Evolutionary conservation across 179 eudicot species (phyloP), one percentile per base, ranked within the genome.

Genomic region (Gypsophila paniculata): DNA sequence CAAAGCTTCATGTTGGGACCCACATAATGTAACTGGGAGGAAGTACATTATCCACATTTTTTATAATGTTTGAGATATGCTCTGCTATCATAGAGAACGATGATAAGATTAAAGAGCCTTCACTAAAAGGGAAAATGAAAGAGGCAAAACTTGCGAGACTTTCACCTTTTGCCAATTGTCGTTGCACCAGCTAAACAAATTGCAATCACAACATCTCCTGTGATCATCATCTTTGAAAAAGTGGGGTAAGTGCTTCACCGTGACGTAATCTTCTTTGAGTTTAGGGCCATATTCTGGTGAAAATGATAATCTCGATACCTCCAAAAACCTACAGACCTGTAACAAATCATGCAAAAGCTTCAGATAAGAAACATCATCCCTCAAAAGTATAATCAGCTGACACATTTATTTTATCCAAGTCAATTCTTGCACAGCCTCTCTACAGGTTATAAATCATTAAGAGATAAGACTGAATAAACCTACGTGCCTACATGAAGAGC

Each of bases 321-420:
- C 96, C 87, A 95, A 85, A 84, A 95, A 95, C 80, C 84, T 90
- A 88, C 99, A 95, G 17, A 92, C 99, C 99, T 95, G 70, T 21
- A 65, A 57, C 18, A 75, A 22, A 71, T 34, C 53, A 55, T 66
- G 42, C 54, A 17, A 74, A 54, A 23, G 76, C 60, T 52, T 11
- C 22, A 75, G 11, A 53, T 75, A 23, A 64, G 34, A 72, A 65
- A 67, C 49, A 12, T 63, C 65, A 25, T 42, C 52, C 1, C 23
- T 38, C 8, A 18, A 22, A 71, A 58, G 39, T 15, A 36, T 52
- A 23, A 61, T 34, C 69, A 52, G 26, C 52, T 34, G 26, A 29
- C 18, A 34, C 6, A 12, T 46, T 46, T 46, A 0, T 46, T 46
- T 46, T 46, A 46, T 46, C 52, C 14, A 46, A 10, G 15, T 11